Base-by-base conservation (phyloP, 2,329 filamentous ascomycete genomes). In the Ophiostoma populinum region DNA sequence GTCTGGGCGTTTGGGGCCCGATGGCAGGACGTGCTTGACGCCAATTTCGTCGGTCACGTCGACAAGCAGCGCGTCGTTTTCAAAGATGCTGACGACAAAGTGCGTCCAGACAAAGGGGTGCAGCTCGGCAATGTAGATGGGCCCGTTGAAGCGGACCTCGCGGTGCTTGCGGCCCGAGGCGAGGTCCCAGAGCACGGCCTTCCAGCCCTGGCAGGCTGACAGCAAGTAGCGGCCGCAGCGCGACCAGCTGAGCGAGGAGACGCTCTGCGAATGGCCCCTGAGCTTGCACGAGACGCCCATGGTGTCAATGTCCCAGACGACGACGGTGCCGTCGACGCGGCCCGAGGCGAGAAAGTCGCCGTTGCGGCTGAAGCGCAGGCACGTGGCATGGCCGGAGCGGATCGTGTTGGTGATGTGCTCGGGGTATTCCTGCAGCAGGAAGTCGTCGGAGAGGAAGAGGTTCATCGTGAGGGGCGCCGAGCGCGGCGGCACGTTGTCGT, bases 281-380 rank as follows among this genome's bases (percentile, higher is more conserved):
- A 98, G 63, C 58, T 95, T 98, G 51, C 85, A 78, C 39, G 90
- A 90, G 5, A 95, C 82, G 24, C 90, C 87, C 66, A 92, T 92
- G 8, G 92, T 98, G 57, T 98, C 92, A 33, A 95, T 73, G 52
- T 98, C 90, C 67, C 92, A 98, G 31, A 98, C 80, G 37, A 92
- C 82, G 26, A 98, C 80, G 5, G 83, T 90, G 45, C 90, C 90
- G 58, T 98, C 90, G 42, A 85, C 81, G 51, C 90, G 77, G 43
- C 90, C 90, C 20, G 86, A 92, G 29, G 90, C 90, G 43, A 98
- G 75, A 48, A 90, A 86, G 57, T 98, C 87, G 55, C 90, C 90
- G 51, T 77, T 81, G 51, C 85, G 81, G 51, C 87, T 94, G 67
- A 98, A 98, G 45, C 87, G 82, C 42, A 76, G 58, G 49, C 68